Conservation (phyloP, 116 monocot species). For the Trichopus zeylanicus region DNA sequence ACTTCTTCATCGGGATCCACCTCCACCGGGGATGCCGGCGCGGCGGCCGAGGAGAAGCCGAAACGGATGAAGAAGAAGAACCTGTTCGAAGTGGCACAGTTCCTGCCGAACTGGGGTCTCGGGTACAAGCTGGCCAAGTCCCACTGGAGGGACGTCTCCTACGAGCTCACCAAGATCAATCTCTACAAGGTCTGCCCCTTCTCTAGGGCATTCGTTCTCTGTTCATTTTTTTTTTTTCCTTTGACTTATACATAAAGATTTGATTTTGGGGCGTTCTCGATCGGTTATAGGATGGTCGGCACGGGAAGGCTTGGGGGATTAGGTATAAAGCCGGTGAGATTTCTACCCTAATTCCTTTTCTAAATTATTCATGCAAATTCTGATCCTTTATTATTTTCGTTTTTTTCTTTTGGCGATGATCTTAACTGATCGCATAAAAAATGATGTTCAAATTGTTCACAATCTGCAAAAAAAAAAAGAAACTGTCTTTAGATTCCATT, state of each 20-base stretch:
- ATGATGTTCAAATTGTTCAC: no score
- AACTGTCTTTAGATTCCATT: no score
- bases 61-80: slow-evolving; percentile 91
- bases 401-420: no score
- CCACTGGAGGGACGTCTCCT: slow-evolving; percentile 77
- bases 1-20: not conserved
- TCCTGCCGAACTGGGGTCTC: slow-evolving; percentile 84
- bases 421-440: no score
- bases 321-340: slow-evolving; percentile 73
- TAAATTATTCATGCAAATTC: not conserved
- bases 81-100: slow-evolving; percentile 92
- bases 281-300: slow-evolving; percentile 59
- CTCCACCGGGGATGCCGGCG: slow-evolving; percentile 5
- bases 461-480: no score
- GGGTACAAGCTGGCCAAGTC: slow-evolving; percentile 85
- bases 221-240: not conserved
- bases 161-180: slow-evolving; percentile 93
- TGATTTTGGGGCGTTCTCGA: not conserved
- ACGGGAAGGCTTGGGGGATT: slow-evolving; percentile 94
- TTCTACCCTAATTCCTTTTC: not conserved
- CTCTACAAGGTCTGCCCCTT: slow-evolving; percentile 63
- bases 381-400: slow-evolving; percentile 1
- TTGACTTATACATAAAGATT: not conserved
- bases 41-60: slow-evolving; percentile 26
- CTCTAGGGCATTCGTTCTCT: not conserved